These are phyloP conservation scores for Trichosanthes cucumerina DNA, from an alignment of 306 rosid species.

Conservation along the genomic window DNA sequence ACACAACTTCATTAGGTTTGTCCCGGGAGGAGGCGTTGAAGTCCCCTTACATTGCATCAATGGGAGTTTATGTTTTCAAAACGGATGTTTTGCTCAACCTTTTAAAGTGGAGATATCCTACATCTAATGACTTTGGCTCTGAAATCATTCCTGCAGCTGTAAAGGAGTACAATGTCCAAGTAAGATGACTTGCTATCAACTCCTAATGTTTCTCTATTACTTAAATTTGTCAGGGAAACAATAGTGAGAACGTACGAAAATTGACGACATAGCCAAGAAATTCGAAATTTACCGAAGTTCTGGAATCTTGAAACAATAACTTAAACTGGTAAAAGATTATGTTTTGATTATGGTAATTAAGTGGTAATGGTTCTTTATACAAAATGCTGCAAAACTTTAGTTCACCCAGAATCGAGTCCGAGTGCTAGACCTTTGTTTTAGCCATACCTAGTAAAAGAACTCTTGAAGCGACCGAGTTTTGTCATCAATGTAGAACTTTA, in stretches of 20 bases:
- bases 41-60: slow-evolving; percentile 79
- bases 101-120: slow-evolving; percentile 74
- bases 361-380: neutral
- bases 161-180: slow-evolving; percentile 62
- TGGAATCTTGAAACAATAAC: neutral
- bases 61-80: slow-evolving; percentile 89
- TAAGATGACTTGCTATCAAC: slow-evolving; percentile 24
- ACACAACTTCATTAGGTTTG: slow-evolving; percentile 62
- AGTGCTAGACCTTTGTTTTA: neutral
- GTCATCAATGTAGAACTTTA: neutral
- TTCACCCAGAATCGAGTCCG: neutral
- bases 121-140: slow-evolving; percentile 84
- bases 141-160: slow-evolving; percentile 93
- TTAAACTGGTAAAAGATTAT: neutral
- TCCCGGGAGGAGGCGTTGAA: slow-evolving; percentile 43
- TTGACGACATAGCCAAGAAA: neutral
- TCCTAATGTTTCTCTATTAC: neutral
- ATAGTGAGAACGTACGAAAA: neutral
- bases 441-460: neutral
- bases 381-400: neutral
- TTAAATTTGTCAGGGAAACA: neutral
- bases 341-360: neutral
- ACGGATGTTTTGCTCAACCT: slow-evolving; percentile 65
- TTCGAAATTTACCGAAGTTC: neutral
- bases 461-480: neutral